Base-by-base conservation (phyloP, 495 filamentous ascomycete genomes). In the Pseudomonodictys pantanalensis region DNA sequence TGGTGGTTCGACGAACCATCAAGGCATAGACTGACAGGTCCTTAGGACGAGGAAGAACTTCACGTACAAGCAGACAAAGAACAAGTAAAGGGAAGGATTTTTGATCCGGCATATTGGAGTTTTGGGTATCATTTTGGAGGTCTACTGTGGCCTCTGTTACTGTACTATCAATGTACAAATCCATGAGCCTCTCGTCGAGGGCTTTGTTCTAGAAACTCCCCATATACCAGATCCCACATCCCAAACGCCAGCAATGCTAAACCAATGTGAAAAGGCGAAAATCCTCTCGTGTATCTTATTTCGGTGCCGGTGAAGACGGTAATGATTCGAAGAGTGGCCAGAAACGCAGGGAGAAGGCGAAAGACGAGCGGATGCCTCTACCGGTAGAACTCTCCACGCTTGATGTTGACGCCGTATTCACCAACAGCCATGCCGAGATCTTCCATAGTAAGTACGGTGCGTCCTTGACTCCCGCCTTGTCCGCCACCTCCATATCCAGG, bases 361-460 rank as follows among this genome's bases (percentile, higher is more conserved):
- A n/a, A n/a, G n/a, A n/a, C n/a, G n/a, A n/a, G n/a, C n/a, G n/a
- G n/a, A n/a, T n/a, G n/a, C n/a, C n/a, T n/a, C 83, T 76, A 97
- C 66, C 92, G 84, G 75, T 99, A 99, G 69, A 97, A 99, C 75
- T 99, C 93, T 59, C 92, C 92, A 56, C 93, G 78, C 83, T 92
- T 95, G 11, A 97, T 87, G 73, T 95, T 97, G 48, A 97, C 91
- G 0, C 95, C 93, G 76, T 96, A 97, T 76, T 97, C 93, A 0
- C 88, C 87, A 18, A 97, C 93, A 5, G 93, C 93, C 88, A 95
- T 96, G 2, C 93, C 93, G 68, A 98, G 71, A 79, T 98, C 93
- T 76, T 98, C 93, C 93, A 98, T 97, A 5, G 95, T 97, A 56
- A 98, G 75, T 62, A 98, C 93, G 32, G 93, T 97, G 49, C 92